Evolutionary conservation across 495 filamentous ascomycete species (phyloP).

Genomic region (Aspergillus egyptiacus): DNA sequence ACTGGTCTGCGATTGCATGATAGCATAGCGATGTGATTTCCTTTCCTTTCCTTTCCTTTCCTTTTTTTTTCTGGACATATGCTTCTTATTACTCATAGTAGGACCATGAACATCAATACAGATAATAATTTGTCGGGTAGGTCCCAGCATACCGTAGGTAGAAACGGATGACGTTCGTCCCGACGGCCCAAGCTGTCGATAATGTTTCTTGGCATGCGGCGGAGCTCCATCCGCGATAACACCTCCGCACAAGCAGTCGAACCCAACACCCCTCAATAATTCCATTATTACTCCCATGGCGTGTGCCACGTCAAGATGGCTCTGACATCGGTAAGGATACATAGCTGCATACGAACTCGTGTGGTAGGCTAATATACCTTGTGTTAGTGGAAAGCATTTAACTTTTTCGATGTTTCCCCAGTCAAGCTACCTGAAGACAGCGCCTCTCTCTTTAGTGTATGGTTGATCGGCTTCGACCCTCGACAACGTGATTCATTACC

Average conservation of each 20-base stretch:
- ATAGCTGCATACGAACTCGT: background rate
- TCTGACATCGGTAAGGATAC: constrained; percentile 44
- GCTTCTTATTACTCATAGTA: background rate
- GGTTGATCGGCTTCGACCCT: constrained; percentile 8
- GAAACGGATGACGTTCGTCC: constrained; percentile 8
- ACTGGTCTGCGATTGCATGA: background rate
- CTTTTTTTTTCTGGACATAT: background rate
- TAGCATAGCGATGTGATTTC: constrained; percentile 6
- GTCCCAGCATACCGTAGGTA: too few relatives aligned
- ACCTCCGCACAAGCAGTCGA: constrained; percentile 4
- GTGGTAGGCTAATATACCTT: constrained; percentile 11
- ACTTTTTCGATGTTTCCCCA: constrained; percentile 93
- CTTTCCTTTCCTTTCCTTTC: background rate
- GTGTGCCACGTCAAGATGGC: constrained; percentile 38
- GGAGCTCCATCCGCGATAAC: constrained; percentile 16
- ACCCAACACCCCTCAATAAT: constrained; percentile 18
- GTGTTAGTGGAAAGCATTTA: constrained; percentile 92
- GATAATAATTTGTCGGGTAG: too few relatives aligned
- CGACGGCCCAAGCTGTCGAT: constrained; percentile 6
- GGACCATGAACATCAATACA: background rate
- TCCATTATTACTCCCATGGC: constrained; percentile 29
- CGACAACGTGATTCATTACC: constrained; percentile 9
- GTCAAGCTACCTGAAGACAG: constrained; percentile 73
- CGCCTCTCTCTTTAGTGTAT: constrained; percentile 56
- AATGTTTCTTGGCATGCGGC: constrained; percentile 16